Evolutionary conservation across 176 grass and related monocot species (phyloP).

Genomic region (Avena eriantha): DNA sequence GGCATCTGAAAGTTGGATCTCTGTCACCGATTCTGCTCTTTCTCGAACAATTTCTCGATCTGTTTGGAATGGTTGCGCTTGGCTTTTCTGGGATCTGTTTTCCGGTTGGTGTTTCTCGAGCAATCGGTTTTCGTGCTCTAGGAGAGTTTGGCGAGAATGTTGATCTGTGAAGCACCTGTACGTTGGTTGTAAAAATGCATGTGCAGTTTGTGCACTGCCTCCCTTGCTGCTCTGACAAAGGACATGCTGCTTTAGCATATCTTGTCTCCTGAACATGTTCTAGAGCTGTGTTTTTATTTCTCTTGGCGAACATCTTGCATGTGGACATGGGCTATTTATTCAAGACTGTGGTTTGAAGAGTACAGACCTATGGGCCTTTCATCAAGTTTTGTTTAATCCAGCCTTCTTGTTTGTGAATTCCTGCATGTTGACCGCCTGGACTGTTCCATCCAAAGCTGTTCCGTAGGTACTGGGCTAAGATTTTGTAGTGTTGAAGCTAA

Average conservation of each 20-base stretch:
- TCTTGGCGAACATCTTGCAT: not conserved
- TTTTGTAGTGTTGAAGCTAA: not conserved
- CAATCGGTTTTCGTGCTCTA: too few relatives aligned
- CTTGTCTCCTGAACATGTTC: not conserved
- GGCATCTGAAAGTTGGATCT: not conserved
- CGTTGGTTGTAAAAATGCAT: not conserved
- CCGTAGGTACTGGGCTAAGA: not conserved
- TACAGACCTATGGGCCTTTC: not conserved
- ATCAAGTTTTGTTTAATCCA: too few relatives aligned
- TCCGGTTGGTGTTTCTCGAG: too few relatives aligned
- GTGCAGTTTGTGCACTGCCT: not conserved
- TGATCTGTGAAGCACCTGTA: not conserved
- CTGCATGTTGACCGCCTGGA: not conserved
- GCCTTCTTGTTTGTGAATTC: not conserved
- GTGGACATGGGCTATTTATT: not conserved
- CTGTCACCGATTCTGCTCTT: not conserved
- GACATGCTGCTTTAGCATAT: not conserved
- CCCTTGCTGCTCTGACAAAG: not conserved
- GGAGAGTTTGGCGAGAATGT: not conserved
- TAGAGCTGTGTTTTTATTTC: not conserved
- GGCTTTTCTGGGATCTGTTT: not conserved
- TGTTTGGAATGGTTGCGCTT: not conserved
- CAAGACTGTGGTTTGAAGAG: not conserved
- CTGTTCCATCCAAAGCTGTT: slow-evolving; percentile 6
- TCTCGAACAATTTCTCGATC: not conserved